Base-by-base conservation (phyloP, 345 rosid species). In the Sonneratia caseolaris region DNA sequence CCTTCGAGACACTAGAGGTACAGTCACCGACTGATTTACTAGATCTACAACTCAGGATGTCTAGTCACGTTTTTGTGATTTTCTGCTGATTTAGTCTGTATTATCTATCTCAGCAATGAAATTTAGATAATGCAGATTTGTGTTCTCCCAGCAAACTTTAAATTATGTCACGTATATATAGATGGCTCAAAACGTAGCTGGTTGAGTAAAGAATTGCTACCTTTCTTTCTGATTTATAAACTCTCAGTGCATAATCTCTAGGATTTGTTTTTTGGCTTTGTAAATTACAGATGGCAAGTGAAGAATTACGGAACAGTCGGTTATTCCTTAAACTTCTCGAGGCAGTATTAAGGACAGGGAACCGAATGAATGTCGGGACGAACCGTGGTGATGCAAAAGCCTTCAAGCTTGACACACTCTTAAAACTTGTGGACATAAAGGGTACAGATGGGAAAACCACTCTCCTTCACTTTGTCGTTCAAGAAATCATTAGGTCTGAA, bases 361-460 rank as follows among this genome's bases (percentile, higher is more conserved):
- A 95, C 74, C 80, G 97, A 72, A 92, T 95, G 97, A 95, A 95
- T 73, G 96, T 91, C 73, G 99, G 97, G 68, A 95, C 99, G 18
- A 92, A 90, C 72, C 97, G 99, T 0, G 99, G 99, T 45, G 99
- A 90, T 74, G 99, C 99, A 49, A 91, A 81, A 83, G 87, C 97
- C 68, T 95, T 95, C 79, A 95, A 91, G 79, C 97, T 95, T 19
- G 97, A 95, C 27, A 91, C 97, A 12, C 97, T 95, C 64, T 71
- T 95, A 71, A 95, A 95, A 82, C 97, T 91, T n/a, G 97, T 87
- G 42, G 99, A 95, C 80, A 82, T 95, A 78, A 91, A 95, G 82
- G 97, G 97, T 66, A 85, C 93, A 4, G 99, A 95, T 66, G 99
- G 99, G 69, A 91, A 95, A 79, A 95, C 99, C 65, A 91, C 99